These are phyloP conservation scores for Phytopythium kandeliae DNA, from an alignment of 352 stramenopile genomes.

Conservation along the genomic window DNA sequence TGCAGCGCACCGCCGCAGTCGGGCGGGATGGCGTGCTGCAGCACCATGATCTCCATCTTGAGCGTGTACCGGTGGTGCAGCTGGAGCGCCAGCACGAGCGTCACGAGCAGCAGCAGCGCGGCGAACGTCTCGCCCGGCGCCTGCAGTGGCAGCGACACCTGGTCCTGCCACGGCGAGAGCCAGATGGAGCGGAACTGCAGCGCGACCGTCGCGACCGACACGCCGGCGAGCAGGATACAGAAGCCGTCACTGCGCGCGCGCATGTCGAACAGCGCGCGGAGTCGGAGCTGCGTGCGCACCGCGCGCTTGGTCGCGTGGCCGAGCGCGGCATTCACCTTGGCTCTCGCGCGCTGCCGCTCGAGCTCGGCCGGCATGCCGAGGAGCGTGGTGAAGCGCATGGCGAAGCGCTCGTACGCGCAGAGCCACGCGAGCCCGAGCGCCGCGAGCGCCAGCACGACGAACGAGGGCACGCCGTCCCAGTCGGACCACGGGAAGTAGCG, in stretches of 20 bases:
- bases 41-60: conserved; percentile 46
- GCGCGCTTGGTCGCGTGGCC: conserved; percentile 12
- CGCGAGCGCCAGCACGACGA: conserved; percentile 21
- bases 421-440: conserved; percentile 23
- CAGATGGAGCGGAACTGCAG: conserved; percentile 59
- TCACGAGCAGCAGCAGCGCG: conserved; percentile 37
- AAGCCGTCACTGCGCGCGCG: conserved; percentile 24
- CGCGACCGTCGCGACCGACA: conserved; percentile 37
- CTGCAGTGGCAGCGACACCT: conserved; percentile 16
- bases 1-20: conserved; percentile 11
- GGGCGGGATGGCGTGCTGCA: conserved; percentile 40
- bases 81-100: conserved; percentile 30
- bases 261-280: conserved; percentile 27
- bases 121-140: conserved; percentile 49
- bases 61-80: conserved; percentile 39
- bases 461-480: conserved; percentile 37
- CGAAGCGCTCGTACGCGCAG: conserved; percentile 27
- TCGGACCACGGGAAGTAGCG: conserved; percentile 40
- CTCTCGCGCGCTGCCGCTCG: neutral
- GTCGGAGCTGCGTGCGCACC: conserved; percentile 18
- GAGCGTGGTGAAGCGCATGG: conserved; percentile 24
- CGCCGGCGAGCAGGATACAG: conserved; percentile 22
- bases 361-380: conserved; percentile 16
- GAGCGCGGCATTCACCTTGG: conserved; percentile 17
- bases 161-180: conserved; percentile 20